These are phyloP conservation scores for Aspergillus indologenus DNA, from an alignment of 495 filamentous ascomycete species.

Conservation along the genomic window DNA sequence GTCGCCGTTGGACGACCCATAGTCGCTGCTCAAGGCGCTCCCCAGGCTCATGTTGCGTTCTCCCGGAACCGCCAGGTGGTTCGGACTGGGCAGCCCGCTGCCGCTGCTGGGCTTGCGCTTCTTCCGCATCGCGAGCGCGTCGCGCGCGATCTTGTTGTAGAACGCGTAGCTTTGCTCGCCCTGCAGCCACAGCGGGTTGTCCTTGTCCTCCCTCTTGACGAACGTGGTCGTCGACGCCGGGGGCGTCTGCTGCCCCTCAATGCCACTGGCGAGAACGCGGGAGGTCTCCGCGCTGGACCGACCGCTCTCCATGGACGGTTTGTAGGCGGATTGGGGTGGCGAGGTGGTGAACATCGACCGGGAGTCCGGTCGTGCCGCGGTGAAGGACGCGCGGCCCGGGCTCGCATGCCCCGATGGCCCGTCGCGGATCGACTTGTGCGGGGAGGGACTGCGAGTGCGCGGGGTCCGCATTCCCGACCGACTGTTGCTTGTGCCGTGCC, in stretches of 20 bases:
- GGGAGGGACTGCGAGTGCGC: constrained; percentile 53
- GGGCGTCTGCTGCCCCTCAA: constrained; percentile 11
- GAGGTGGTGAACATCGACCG: constrained; percentile 35
- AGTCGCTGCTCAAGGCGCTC: constrained; percentile 49
- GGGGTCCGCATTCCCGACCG: constrained; percentile 38
- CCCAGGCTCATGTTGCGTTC: constrained; percentile 35
- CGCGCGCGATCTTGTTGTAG: constrained; percentile 49
- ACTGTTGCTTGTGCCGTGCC: constrained; percentile 46
- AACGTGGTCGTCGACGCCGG: constrained; percentile 20
- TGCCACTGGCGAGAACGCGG: background rate
- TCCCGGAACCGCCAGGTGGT: constrained; percentile 17
- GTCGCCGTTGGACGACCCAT: constrained; percentile 35
- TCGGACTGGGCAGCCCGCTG: constrained; percentile 27
- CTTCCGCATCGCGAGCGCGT: constrained; percentile 36
- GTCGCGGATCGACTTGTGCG: constrained; percentile 47
- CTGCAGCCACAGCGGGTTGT: constrained; percentile 50
- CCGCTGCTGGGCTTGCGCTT: constrained; percentile 22
- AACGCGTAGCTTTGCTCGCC: constrained; percentile 52
- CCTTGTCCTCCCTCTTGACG: constrained; percentile 23
- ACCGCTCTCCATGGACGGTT: constrained; percentile 27
- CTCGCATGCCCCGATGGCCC: constrained; percentile 27
- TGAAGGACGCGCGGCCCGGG: constrained; percentile 17
- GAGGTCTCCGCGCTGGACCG: constrained; percentile 16
- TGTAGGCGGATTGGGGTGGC: constrained; percentile 35
- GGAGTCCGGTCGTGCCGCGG: constrained; percentile 23